Evolutionary conservation across 2,329 filamentous ascomycete genomes (phyloP).

Genomic region (Aureobasidium pullulans): DNA sequence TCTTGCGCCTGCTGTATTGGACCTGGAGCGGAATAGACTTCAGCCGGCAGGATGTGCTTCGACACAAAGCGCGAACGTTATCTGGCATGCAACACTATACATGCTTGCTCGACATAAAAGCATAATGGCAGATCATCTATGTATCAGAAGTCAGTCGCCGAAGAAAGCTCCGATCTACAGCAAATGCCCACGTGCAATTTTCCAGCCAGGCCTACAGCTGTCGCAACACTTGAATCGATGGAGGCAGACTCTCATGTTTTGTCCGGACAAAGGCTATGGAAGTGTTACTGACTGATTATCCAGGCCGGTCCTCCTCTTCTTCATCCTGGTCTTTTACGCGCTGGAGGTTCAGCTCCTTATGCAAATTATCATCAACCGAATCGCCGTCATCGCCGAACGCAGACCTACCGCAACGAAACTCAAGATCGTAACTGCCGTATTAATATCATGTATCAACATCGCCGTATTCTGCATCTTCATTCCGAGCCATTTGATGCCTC

Average conservation of each 20-base stretch:
- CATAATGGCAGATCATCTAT: no score
- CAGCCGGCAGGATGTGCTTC: no score
- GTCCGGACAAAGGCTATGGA: background rate
- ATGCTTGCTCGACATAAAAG: no score
- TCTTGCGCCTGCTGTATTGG: no score
- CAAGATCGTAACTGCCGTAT: constrained; percentile 29
- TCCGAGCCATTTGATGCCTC: constrained; percentile 28
- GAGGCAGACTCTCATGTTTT: background rate
- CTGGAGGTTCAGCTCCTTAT: constrained; percentile 18
- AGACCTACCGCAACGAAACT: constrained; percentile 23
- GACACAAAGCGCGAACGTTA: no score
- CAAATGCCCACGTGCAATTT: no score
- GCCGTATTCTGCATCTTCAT: constrained; percentile 29
- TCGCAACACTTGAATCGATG: no score
- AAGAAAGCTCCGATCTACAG: no score
- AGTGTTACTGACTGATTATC: background rate
- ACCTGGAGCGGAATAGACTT: no score
- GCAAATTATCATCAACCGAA: constrained; percentile 33
- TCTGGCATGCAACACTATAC: no score
- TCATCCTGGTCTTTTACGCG: constrained; percentile 22
- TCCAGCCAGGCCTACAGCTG: no score
- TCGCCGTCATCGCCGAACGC: constrained; percentile 22
- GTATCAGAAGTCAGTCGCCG: no score
- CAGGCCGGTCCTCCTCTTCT: constrained; percentile 1
- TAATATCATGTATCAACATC: constrained; percentile 32